Evolutionary conservation across 495 filamentous ascomycete species (phyloP).

Genomic region (Neurospora intermedia): DNA sequence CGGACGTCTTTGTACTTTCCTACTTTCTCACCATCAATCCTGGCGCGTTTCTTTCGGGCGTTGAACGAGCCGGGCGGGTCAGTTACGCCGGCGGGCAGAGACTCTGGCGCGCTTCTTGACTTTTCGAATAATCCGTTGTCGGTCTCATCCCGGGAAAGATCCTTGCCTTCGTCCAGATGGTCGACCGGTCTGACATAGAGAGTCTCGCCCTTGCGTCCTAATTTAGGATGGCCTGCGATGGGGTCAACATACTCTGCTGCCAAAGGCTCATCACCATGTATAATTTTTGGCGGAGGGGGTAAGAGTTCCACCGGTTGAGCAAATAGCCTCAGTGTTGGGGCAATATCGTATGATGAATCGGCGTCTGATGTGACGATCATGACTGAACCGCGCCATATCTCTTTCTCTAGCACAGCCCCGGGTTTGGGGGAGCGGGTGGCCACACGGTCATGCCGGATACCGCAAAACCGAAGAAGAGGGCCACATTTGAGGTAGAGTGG

Average conservation of each 20-base stretch:
- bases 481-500: constrained; percentile 79
- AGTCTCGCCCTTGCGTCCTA: constrained; percentile 67
- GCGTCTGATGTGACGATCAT: constrained; percentile 88
- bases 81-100: constrained; percentile 14
- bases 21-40: constrained; percentile 59
- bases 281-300: constrained; percentile 63
- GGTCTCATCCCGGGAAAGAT: constrained; percentile 65
- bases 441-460: constrained; percentile 50
- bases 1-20: constrained; percentile 69
- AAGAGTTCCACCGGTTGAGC: constrained; percentile 74
- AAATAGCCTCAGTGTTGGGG: constrained; percentile 72
- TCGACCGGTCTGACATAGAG: constrained; percentile 82
- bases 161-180: constrained; percentile 58
- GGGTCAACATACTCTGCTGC: constrained; percentile 80
- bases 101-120: constrained; percentile 29
- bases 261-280: constrained; percentile 54
- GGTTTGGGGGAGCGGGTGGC: constrained; percentile 19
- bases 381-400: constrained; percentile 85
- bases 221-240: constrained; percentile 73
- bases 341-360: constrained; percentile 67
- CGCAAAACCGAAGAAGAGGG: constrained; percentile 79
- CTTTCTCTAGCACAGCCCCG: constrained; percentile 40
- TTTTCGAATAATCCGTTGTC: constrained; percentile 73
- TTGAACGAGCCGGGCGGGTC: constrained; percentile 37
- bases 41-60: constrained; percentile 33